Percentiles rank a stretch among this genome's conserved stretches.
Evolutionary conservation across 2,329 filamentous ascomycete genomes (phyloP).

Genomic region (Coniella lustricola): DNA sequence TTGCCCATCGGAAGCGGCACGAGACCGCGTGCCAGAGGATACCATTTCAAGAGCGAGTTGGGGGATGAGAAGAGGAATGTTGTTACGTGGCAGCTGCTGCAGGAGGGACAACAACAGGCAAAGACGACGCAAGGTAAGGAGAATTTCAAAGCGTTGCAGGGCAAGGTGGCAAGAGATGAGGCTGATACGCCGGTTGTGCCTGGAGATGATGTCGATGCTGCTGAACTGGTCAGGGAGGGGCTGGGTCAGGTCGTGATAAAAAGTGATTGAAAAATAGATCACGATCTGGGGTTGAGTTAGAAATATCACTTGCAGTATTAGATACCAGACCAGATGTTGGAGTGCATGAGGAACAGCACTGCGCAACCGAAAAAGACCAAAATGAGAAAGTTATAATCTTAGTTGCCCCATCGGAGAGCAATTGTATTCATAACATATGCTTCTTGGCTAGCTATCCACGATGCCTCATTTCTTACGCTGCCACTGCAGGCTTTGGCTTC

Average conservation of each 20-base stretch:
- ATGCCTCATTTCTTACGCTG: constrained; percentile 15
- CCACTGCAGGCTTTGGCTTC: constrained; percentile 18
- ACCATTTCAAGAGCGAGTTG: constrained; percentile 69
- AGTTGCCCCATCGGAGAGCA: too few relatives aligned
- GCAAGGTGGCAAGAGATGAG: constrained; percentile 37
- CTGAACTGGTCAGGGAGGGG: constrained; percentile 47
- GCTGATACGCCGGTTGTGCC: constrained; percentile 44
- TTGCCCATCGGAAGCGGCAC: constrained; percentile 69
- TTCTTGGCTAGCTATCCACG: constrained; percentile 7
- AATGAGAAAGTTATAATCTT: too few relatives aligned
- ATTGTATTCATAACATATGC: too few relatives aligned
- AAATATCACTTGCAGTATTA: too few relatives aligned
- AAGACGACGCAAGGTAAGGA: constrained; percentile 23
- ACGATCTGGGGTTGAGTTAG: too few relatives aligned
- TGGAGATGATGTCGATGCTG: constrained; percentile 37
- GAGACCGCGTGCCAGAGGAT: constrained; percentile 73
- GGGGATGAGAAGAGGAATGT: constrained; percentile 61
- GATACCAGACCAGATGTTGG: too few relatives aligned
- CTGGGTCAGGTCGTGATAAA: constrained; percentile 41
- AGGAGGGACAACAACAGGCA: constrained; percentile 27
- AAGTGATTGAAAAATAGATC: too few relatives aligned
- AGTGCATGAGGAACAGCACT: too few relatives aligned
- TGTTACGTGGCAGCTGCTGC: constrained; percentile 56
- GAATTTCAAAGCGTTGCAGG: constrained; percentile 23
- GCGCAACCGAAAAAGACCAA: too few relatives aligned